Conservation (phyloP, 1,284 basidiomycete genomes). For the Fistulinella staudtii region DNA sequence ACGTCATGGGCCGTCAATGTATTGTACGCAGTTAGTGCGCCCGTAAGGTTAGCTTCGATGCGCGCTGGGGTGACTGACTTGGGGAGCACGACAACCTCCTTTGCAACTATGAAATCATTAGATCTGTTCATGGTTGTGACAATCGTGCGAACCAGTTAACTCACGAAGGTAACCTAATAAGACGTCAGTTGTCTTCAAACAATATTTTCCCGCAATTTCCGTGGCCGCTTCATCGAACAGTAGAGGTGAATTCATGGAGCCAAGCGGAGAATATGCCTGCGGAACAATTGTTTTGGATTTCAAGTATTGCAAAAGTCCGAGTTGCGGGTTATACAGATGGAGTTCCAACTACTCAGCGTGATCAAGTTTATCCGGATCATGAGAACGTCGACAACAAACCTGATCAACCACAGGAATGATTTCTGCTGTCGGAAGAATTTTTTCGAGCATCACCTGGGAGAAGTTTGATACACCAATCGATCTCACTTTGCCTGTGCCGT, state of each 20-base stretch:
- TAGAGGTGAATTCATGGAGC: constrained; percentile 70
- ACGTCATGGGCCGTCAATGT: constrained; percentile 61
- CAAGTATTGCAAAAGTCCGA: constrained; percentile 65
- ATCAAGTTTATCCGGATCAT: constrained; percentile 10
- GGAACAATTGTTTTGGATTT: constrained; percentile 66
- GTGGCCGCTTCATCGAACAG: constrained; percentile 62
- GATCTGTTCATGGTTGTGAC: constrained; percentile 1
- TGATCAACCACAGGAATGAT: constrained; percentile 64
- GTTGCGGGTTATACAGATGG: constrained; percentile 76
- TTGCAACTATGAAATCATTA: constrained; percentile 44
- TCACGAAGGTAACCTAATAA: constrained; percentile 64
- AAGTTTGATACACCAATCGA: constrained; percentile 78
- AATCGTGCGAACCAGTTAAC: constrained; percentile 22
- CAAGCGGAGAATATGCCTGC: constrained; percentile 84
- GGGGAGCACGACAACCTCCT: constrained; percentile 64
- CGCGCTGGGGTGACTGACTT: constrained; percentile 76
- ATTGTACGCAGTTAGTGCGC: constrained; percentile 44
- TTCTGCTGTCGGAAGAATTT: constrained; percentile 53
- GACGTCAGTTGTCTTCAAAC: constrained; percentile 57
- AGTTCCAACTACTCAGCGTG: constrained; percentile 54
- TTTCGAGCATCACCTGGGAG: constrained; percentile 58
- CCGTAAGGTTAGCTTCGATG: constrained; percentile 66
- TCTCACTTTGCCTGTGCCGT: constrained; percentile 59
- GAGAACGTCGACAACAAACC: constrained; percentile 32
- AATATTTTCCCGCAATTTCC: constrained; percentile 63